phyloP scores from a whole-genome alignment of 768 basidiomycete species.

The Porphyrellus cyaneotinctus region DNA sequence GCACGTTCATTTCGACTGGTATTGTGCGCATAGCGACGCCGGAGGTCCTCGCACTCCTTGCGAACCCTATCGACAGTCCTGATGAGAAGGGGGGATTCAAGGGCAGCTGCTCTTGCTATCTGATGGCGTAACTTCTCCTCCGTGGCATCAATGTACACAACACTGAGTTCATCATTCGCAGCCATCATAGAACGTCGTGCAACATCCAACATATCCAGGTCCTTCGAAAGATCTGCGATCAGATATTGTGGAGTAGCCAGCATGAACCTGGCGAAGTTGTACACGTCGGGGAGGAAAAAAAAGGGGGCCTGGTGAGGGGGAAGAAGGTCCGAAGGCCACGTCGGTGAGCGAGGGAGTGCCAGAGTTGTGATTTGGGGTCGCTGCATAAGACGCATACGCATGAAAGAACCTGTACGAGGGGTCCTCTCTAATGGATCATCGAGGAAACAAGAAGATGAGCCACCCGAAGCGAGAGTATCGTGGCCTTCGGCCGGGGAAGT shows the following conservation, averaged over 20 bases:
- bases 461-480: conserved; percentile 22
- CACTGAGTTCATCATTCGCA: conserved; percentile 71
- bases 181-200: conserved; percentile 67
- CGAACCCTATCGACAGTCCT: conserved; percentile 59
- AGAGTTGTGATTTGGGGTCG: conserved; percentile 93
- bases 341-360: conserved; percentile 83
- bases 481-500: conserved; percentile 30
- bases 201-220: conserved; percentile 64
- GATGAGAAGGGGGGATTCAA: conserved; percentile 66
- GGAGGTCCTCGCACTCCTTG: conserved; percentile 54
- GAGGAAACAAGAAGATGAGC: conserved; percentile 45
- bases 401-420: conserved; percentile 51
- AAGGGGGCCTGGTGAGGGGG: conserved; percentile 93
- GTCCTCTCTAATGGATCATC: conserved; percentile 35
- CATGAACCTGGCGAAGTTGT: conserved; percentile 90
- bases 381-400: conserved; percentile 87
- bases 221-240: conserved; percentile 62
- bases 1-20: conserved; percentile 22
- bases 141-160: conserved; percentile 77
- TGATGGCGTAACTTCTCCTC: conserved; percentile 73
- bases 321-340: conserved; percentile 92
- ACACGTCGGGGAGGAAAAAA: conserved; percentile 92
- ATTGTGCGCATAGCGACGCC: conserved; percentile 33
- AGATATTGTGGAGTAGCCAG: conserved; percentile 88
- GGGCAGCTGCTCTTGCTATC: conserved; percentile 70